Evolutionary conservation across 2,329 filamentous ascomycete species (phyloP).

Genomic region (Septoria linicola): DNA sequence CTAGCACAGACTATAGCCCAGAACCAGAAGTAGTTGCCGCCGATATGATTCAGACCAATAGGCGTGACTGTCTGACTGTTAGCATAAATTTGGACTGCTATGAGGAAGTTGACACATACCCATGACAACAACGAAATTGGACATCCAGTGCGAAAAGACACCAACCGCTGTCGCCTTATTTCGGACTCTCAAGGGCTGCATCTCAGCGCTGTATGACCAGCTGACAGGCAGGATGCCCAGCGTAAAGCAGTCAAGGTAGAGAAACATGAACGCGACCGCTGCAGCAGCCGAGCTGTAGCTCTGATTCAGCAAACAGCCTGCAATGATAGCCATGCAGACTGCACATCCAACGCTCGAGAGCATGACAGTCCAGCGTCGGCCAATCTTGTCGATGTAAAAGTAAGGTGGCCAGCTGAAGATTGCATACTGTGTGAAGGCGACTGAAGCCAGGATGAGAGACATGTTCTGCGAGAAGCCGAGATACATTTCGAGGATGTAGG

Average conservation of each 20-base stretch:
- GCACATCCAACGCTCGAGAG: constrained; percentile 37
- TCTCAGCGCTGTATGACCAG: constrained; percentile 48
- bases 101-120: neutral
- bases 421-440: constrained; percentile 37
- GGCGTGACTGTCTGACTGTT: constrained; percentile 16
- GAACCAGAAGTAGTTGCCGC: constrained; percentile 56
- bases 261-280: constrained; percentile 44
- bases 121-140: constrained; percentile 47
- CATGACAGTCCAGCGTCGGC: constrained; percentile 35
- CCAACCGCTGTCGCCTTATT: constrained; percentile 51
- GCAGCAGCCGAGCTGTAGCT: constrained; percentile 34
- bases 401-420: constrained; percentile 37
- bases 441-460: constrained; percentile 35
- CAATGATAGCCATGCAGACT: constrained; percentile 39
- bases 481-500: constrained; percentile 35
- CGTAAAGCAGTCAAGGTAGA: constrained; percentile 56
- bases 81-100: neutral
- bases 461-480: constrained; percentile 31
- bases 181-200: constrained; percentile 50
- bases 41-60: constrained; percentile 32
- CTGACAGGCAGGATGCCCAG: constrained; percentile 49
- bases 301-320: constrained; percentile 34
- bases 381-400: constrained; percentile 37
- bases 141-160: constrained; percentile 52
- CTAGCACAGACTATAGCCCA: constrained; percentile 55